A percentile compares a stretch with the other conserved stretches of the same genome.
These are phyloP conservation scores for Cyphellophora attinorum DNA, from an alignment of 2,329 filamentous ascomycete species.

Conservation along the genomic window DNA sequence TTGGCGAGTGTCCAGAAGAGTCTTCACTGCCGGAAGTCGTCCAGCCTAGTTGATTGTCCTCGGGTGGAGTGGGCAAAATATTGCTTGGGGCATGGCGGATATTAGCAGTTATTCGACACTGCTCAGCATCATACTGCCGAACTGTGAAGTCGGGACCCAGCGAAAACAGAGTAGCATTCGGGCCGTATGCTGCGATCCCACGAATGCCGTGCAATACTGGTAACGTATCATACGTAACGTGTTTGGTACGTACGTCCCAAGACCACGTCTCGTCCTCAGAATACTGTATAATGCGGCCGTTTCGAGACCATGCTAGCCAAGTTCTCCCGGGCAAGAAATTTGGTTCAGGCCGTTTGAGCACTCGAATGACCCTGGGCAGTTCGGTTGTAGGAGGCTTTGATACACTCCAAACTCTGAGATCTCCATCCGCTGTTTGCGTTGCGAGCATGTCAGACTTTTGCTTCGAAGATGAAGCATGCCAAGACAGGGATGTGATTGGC, in stretches of 20 bases:
- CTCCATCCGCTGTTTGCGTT: conserved; percentile 82
- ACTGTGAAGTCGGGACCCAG: conserved; percentile 78
- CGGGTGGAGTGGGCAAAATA: conserved; percentile 66
- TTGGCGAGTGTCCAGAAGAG: conserved; percentile 55
- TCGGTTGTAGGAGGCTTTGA: conserved; percentile 67
- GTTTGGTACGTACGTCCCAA: conserved; percentile 98
- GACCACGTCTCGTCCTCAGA: conserved; percentile 85
- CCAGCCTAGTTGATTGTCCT: conserved; percentile 48
- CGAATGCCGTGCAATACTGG: conserved; percentile 73
- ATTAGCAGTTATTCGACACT: conserved; percentile 71
- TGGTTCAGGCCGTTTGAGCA: conserved; percentile 66
- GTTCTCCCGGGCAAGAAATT: conserved; percentile 66
- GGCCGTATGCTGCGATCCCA: conserved; percentile 79
- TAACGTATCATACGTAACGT: conserved; percentile 81
- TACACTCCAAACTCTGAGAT: conserved; percentile 93
- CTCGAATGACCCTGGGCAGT: conserved; percentile 76
- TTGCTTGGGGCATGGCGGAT: conserved; percentile 77
- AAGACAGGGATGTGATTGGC: conserved; percentile 75
- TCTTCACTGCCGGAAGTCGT: conserved; percentile 60
- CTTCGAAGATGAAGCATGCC: conserved; percentile 92
- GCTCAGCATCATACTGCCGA: conserved; percentile 91
- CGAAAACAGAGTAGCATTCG: conserved; percentile 85
- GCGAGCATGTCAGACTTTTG: conserved; percentile 98
- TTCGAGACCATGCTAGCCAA: conserved; percentile 98
- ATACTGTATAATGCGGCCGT: conserved; percentile 87